Base-by-base conservation (phyloP, 1,139 yeast species). In the Debaryomyces coudertii region DNA sequence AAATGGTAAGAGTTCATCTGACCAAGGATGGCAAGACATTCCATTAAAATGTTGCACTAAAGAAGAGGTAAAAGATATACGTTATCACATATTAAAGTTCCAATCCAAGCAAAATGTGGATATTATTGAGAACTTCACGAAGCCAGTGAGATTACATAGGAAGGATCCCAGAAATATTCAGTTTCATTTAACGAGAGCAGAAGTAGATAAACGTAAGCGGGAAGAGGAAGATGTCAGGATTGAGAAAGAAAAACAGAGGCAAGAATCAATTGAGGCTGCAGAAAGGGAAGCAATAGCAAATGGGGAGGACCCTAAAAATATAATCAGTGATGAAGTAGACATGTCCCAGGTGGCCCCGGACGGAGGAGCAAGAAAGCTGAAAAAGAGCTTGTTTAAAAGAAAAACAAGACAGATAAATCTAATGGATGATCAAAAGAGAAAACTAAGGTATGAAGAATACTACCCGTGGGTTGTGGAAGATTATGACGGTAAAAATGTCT, bases 391-490 rank as follows among this genome's bases (percentile, higher is more conserved):
- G 38, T 80, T 86, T 61, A 87, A 85, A 60, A 82, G 88, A 54
- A 90, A 90, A 63, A 92, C 98, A 0, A 79, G 93, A 55, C 97
- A 92, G 62, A 82, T 90, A 25, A 83, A 82, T 57, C 79, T 86
- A 15, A 82, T 88, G 63, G 89, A 89, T 58, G 97, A 90, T 55
- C 81, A 80, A 8, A 92, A 90, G 51, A 79, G 95, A 51, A 86
- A 82, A 60, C 70, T 93, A 53, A 77, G 98, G 58, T 93, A 92
- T 62, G 99, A 93, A 66, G 99, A 93, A 67, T 90, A 86, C 62
- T 92, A 89, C 57, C 99, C 99, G 0, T 93, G 99, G 99, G 96
- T 95, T 15, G 74, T 95, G 76, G 97, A 92, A 68, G 99, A 95
- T 68, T 92, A 88, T 64, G 97, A 90, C 56, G 97, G 96, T 46